A percentile compares a stretch with the other conserved stretches of the same genome.
Conservation (phyloP, 768 basidiomycete species). For the Leccinum boreale region DNA sequence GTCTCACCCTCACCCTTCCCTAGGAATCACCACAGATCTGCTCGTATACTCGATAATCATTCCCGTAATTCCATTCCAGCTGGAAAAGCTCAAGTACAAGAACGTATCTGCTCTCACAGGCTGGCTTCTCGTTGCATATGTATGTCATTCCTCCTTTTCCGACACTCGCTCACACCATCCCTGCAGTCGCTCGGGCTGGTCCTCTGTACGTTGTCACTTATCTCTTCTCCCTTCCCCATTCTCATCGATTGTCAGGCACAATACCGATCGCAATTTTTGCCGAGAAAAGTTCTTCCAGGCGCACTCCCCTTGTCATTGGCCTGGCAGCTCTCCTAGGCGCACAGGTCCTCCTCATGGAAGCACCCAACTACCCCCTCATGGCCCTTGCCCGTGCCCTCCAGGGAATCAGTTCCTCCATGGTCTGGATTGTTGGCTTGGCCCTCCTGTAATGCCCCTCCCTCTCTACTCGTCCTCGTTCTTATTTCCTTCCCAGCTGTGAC, state of each 20-base stretch:
- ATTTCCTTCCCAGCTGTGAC: slow-evolving; percentile 46
- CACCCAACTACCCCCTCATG: slow-evolving; percentile 54
- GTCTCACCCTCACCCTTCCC: neutral
- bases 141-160: slow-evolving; percentile 26
- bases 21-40: slow-evolving; percentile 46
- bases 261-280: slow-evolving; percentile 56
- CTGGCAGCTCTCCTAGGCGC: slow-evolving; percentile 49
- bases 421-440: slow-evolving; percentile 63
- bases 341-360: slow-evolving; percentile 62
- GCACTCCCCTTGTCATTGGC: slow-evolving; percentile 48
- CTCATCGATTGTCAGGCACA: slow-evolving; percentile 38
- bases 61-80: slow-evolving; percentile 62
- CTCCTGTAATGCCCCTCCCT: slow-evolving; percentile 41
- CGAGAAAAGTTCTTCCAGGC: slow-evolving; percentile 46
- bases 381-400: slow-evolving; percentile 56
- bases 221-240: neutral
- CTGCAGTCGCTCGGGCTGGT: slow-evolving; percentile 54
- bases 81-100: slow-evolving; percentile 45
- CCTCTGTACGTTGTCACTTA: slow-evolving; percentile 38
- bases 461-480: neutral
- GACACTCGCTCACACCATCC: neutral
- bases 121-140: slow-evolving; percentile 61
- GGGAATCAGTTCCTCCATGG: slow-evolving; percentile 56
- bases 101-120: slow-evolving; percentile 50
- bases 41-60: slow-evolving; percentile 62